A percentile compares a stretch with the other conserved stretches of the same genome.
These are phyloP conservation scores for Climacium dendroides DNA, from an alignment of 225 moss, liverwort and hornwort genomes.

Conservation along the genomic window DNA sequence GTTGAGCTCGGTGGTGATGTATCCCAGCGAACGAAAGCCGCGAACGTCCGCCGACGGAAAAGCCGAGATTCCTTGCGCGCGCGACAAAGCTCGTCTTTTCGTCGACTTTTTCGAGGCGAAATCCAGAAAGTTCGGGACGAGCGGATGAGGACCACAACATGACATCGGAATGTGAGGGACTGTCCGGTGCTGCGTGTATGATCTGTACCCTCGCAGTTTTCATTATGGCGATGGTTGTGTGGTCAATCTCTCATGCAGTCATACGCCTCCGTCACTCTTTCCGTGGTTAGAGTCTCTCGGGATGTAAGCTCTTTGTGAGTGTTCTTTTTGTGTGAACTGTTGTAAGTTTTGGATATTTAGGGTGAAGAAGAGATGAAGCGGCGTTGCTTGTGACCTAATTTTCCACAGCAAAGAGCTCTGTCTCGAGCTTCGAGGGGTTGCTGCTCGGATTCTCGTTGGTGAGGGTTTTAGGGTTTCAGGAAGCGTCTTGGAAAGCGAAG, in stretches of 20 bases:
- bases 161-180: not conserved
- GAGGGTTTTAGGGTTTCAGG: not conserved
- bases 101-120: slow-evolving; percentile 1
- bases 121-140: not conserved
- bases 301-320: not conserved
- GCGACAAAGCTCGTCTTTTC: not conserved
- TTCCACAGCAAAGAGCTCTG: slow-evolving; percentile 4
- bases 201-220: not conserved
- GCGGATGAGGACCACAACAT: not conserved
- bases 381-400: slow-evolving; percentile 23
- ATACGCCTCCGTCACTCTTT: not conserved
- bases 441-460: not conserved
- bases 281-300: not conserved
- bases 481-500: not conserved
- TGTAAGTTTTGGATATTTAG: not conserved
- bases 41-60: not conserved
- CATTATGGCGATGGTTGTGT: not conserved
- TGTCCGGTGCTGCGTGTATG: not conserved
- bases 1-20: not conserved
- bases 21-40: not conserved
- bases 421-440: too few species aligned
- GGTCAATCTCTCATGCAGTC: not conserved
- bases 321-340: not conserved
- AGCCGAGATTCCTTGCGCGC: not conserved
- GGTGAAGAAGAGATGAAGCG: slow-evolving; percentile 21